phyloP scores from a whole-genome alignment of 306 rosid species.

The Adenanthera pavonina region DNA sequence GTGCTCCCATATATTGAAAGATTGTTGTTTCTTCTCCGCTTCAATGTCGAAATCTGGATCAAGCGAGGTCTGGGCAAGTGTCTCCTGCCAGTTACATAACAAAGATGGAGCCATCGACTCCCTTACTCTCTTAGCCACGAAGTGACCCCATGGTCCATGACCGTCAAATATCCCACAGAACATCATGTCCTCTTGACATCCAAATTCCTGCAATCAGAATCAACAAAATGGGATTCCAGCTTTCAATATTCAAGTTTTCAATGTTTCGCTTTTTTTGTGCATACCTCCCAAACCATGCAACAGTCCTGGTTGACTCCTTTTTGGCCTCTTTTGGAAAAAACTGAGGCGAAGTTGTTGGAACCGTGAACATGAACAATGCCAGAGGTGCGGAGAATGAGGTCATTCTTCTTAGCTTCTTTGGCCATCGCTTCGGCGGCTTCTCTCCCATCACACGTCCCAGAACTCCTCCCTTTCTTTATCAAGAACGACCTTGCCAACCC shows the following conservation, averaged over 20 bases:
- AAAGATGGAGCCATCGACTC: slow-evolving; percentile 74
- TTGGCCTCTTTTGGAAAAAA: slow-evolving; percentile 73
- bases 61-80: slow-evolving; percentile 60
- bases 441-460: slow-evolving; percentile 50
- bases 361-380: slow-evolving; percentile 59
- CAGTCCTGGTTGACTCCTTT: slow-evolving; percentile 90
- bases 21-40: slow-evolving; percentile 53
- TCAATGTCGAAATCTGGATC: slow-evolving; percentile 51
- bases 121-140: slow-evolving; percentile 71
- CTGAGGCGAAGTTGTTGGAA: slow-evolving; percentile 75
- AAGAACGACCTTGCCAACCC: slow-evolving; percentile 66
- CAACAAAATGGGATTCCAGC: neutral
- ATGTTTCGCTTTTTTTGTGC: neutral
- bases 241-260: neutral
- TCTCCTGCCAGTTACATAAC: slow-evolving; percentile 79
- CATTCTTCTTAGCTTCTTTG: slow-evolving; percentile 75
- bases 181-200: slow-evolving; percentile 85
- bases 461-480: slow-evolving; percentile 51
- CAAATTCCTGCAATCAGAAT: slow-evolving; percentile 64
- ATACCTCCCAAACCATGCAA: slow-evolving; percentile 93
- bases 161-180: slow-evolving; percentile 90
- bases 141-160: slow-evolving; percentile 94
- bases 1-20: slow-evolving; percentile 70
- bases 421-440: slow-evolving; percentile 79
- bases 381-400: slow-evolving; percentile 52